Conservation (phyloP, 352 stramenopile species). For the Chrysophaeum taylorii region DNA sequence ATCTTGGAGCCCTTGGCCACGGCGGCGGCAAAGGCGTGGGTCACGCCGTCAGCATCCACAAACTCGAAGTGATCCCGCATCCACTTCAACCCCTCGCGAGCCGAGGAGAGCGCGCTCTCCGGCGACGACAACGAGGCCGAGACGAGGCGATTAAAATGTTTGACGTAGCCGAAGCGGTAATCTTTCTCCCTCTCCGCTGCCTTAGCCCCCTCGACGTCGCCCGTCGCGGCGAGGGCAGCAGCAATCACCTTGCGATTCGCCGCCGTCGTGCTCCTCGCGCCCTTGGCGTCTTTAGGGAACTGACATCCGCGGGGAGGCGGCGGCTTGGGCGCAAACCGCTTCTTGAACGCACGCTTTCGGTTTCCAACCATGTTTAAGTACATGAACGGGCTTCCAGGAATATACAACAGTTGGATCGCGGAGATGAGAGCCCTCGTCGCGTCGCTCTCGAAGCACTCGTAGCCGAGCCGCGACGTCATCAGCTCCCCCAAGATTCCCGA, state of each 20-base stretch:
- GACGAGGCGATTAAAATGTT: slow-evolving; percentile 61
- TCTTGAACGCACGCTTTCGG: slow-evolving; percentile 59
- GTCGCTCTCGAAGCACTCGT: slow-evolving; percentile 15
- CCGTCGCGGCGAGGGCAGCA: slow-evolving; percentile 41
- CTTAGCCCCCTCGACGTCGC: slow-evolving; percentile 19
- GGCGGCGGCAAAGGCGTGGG: slow-evolving; percentile 44
- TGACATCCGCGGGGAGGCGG: slow-evolving; percentile 43
- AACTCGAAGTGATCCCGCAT: slow-evolving; percentile 66
- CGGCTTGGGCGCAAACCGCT: slow-evolving; percentile 50
- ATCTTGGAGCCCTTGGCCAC: slow-evolving; percentile 45
- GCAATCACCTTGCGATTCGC: slow-evolving; percentile 55
- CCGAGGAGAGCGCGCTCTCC: slow-evolving; percentile 52
- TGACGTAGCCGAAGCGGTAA: slow-evolving; percentile 66
- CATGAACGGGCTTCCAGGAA: slow-evolving; percentile 56
- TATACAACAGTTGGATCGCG: slow-evolving; percentile 50
- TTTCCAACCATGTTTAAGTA: slow-evolving; percentile 68
- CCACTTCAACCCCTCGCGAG: slow-evolving; percentile 56
- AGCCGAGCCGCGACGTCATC: slow-evolving; percentile 22
- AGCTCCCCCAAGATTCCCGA: slow-evolving; percentile 82
- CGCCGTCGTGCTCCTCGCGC: slow-evolving; percentile 49
- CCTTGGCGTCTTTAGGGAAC: slow-evolving; percentile 47
- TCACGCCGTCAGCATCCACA: slow-evolving; percentile 46
- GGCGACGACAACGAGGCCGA: slow-evolving; percentile 47
- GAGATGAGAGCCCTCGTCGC: slow-evolving; percentile 38
- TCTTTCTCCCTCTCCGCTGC: slow-evolving; percentile 43